Evolutionary conservation across 2,329 filamentous ascomycete genomes (phyloP), one percentile per base, ranked within the genome.

Genomic region (Alternaria novae-zelandiae): DNA sequence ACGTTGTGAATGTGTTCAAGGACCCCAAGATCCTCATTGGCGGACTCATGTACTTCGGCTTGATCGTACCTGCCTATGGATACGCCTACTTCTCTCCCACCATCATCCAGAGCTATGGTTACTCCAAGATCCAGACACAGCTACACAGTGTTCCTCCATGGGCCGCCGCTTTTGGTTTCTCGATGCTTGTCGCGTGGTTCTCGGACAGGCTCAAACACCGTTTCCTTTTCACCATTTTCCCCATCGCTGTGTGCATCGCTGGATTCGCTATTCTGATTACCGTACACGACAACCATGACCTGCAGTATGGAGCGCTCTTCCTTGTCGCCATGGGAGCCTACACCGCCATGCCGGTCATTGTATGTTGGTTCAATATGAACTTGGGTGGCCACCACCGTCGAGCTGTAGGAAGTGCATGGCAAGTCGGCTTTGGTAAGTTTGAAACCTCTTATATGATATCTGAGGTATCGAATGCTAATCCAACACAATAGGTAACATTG

Each of bases 281-380:
- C 11, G 87, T 95, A 6, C 91, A 95, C 78, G 81, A 91, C 74
- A 87, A 93, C 76, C 83, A 82, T 0, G 66, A 85, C 12, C 81
- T 92, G 7, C 87, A 96, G 77, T 97, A 97, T 73, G 91, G 84
- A 0, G 92, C 91, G 0, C 85, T 97, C 0, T 97, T 96, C 83
- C 83, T 97, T 30, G 88, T 96, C 54, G 90, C 92, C 2, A 89
- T 89, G 82, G 93, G 93, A 54, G 86, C 88, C 0, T 97, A 96
- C 80, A 89, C 89, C 1, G 92, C 94, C n/a, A 94, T 97, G 91
- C 94, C 95, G 0, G 89, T 97, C 28, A 88, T 94, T 46, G 81
- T 84, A 6, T 86, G 85, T 66, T 86, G 84, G 84, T 85, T 85
- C 77, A 85, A 84, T 57, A 85, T 86, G 83, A 86, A 87, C 60